Conservation (phyloP, 768 basidiomycete species). For the Gloeophyllum trabeum region DNA sequence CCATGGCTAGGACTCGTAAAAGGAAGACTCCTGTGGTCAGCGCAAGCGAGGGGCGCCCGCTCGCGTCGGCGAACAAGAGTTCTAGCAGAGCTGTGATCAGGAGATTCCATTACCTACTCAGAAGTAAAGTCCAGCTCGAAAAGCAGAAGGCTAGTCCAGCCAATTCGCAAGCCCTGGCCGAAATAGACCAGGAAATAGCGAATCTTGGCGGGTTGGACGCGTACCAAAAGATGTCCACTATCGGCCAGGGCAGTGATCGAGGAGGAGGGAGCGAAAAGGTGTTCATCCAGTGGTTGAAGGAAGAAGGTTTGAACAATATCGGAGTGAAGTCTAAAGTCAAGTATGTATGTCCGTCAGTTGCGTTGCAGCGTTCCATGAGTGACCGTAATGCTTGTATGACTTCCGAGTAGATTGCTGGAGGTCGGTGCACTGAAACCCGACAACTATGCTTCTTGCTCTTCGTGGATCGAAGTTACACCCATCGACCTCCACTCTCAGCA, state of each 20-base stretch:
- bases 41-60: slow-evolving; percentile 7
- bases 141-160: slow-evolving; percentile 10
- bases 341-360: no score
- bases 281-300: slow-evolving; percentile 65
- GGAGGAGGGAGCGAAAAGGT: slow-evolving; percentile 86
- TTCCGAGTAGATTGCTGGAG: slow-evolving; percentile 62
- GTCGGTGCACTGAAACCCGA: slow-evolving; percentile 82
- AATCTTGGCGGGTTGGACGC: slow-evolving; percentile 65
- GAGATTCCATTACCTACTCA: slow-evolving; percentile 70
- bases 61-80: slow-evolving; percentile 38
- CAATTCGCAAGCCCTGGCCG: slow-evolving; percentile 24
- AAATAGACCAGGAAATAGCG: slow-evolving; percentile 52
- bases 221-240: slow-evolving; percentile 76
- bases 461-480: slow-evolving; percentile 66
- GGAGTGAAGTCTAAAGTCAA: slow-evolving; percentile 17
- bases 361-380: neutral
- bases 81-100: slow-evolving; percentile 69
- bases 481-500: slow-evolving; percentile 84
- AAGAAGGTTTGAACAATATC: slow-evolving; percentile 22
- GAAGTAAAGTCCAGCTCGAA: slow-evolving; percentile 44
- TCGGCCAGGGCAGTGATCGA: slow-evolving; percentile 71
- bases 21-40: slow-evolving; percentile 35
- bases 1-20: slow-evolving; percentile 31
- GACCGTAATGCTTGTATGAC: neutral
- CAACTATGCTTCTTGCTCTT: slow-evolving; percentile 54